phyloP scores from a whole-genome alignment of 2,329 filamentous ascomycete species.

The Colletotrichum sidae region DNA sequence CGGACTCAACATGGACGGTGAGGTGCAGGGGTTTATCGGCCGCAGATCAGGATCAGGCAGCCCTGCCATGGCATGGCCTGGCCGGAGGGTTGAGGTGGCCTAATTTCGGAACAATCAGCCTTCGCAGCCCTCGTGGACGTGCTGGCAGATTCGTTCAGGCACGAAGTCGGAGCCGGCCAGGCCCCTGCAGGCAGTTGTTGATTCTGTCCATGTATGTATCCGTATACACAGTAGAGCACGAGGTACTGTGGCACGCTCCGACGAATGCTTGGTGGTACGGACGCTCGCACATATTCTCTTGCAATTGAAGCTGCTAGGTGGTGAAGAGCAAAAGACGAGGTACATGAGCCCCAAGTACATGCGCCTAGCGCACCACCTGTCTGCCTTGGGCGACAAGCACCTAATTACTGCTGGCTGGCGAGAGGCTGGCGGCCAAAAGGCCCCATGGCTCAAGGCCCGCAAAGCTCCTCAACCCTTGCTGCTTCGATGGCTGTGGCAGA shows the following conservation, averaged over 20 bases:
- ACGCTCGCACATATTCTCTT: no score
- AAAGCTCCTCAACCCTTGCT: constrained; percentile 24
- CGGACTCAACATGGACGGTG: constrained; percentile 14
- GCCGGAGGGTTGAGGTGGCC: constrained; percentile 13
- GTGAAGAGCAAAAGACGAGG: neutral
- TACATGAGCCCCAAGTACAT: constrained; percentile 7
- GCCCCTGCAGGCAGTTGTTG: neutral
- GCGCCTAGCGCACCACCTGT: neutral
- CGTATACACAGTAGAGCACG: no score
- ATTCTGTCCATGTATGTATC: no score
- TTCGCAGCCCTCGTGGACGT: constrained; percentile 1
- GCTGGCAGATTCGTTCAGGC: constrained; percentile 11
- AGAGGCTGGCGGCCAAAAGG: no score
- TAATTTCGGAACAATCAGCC: constrained; percentile 29
- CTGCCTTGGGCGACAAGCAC: no score
- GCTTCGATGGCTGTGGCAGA: constrained; percentile 24
- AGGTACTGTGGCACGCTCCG: no score
- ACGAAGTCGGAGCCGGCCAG: neutral
- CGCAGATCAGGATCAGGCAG: neutral
- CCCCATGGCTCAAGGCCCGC: constrained; percentile 15
- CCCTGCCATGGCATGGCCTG: neutral
- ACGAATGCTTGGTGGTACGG: no score
- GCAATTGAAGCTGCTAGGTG: no score
- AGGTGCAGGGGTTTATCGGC: constrained; percentile 16
- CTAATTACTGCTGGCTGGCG: no score